A percentile compares a stretch with the other conserved stretches of the same genome.
Evolutionary conservation across 306 rosid species (phyloP).

Genomic region (Quercus suber): DNA sequence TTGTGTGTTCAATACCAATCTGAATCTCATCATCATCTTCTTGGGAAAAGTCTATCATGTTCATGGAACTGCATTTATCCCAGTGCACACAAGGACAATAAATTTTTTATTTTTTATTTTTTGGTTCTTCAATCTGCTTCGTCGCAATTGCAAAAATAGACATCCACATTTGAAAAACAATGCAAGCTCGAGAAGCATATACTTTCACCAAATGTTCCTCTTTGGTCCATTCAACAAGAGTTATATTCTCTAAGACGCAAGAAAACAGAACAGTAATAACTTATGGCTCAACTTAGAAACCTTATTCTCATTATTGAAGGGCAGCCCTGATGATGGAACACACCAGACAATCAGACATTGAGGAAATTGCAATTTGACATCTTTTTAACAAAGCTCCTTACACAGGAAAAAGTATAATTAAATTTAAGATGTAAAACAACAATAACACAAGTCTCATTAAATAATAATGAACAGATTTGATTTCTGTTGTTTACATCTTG

Average conservation of each 20-base stretch:
- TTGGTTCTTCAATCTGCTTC: too few relatives aligned
- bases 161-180: too few relatives aligned
- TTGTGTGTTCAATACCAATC: neutral
- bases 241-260: neutral
- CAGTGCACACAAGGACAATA: too few relatives aligned
- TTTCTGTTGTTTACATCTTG: neutral
- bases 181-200: too few relatives aligned
- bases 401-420: neutral
- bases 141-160: too few relatives aligned
- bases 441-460: neutral
- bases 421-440: neutral
- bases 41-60: neutral
- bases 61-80: neutral
- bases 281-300: too few relatives aligned
- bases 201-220: too few relatives aligned
- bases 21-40: neutral
- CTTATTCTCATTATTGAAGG: neutral
- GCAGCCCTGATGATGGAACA: neutral
- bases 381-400: neutral
- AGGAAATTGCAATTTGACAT: neutral
- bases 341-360: too few relatives aligned
- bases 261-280: neutral
- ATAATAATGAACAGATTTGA: neutral
- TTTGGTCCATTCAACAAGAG: too few relatives aligned
- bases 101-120: too few relatives aligned